Percentiles rank a stretch among this genome's conserved stretches.
Conservation (phyloP, 352 stramenopile species). For the Pythium periplocum region DNA sequence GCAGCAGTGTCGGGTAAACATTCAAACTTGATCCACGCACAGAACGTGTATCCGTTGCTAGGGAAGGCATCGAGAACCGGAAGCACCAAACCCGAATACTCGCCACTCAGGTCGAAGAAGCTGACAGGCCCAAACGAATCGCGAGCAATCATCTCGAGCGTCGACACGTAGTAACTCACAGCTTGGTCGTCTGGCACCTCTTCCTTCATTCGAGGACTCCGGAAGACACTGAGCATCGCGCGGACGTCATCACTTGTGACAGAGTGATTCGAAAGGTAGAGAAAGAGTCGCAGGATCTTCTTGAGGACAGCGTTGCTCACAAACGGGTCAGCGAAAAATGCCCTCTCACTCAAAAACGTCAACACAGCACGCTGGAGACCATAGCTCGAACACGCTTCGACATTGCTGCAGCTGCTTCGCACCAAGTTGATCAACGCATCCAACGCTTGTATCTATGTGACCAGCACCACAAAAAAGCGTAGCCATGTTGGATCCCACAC, state of each 20-base stretch:
- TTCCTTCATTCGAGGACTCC: constrained; percentile 57
- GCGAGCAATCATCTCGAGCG: constrained; percentile 81
- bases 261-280: constrained; percentile 77
- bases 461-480: too few relatives aligned
- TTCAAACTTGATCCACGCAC: constrained; percentile 84
- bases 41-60: constrained; percentile 81
- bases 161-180: constrained; percentile 75
- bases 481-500: too few relatives aligned
- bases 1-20: constrained; percentile 58
- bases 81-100: constrained; percentile 68
- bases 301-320: constrained; percentile 62
- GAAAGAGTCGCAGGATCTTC: constrained; percentile 68
- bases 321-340: constrained; percentile 54
- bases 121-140: constrained; percentile 75
- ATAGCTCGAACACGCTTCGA: constrained; percentile 65
- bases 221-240: constrained; percentile 77
- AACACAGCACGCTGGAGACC: constrained; percentile 73
- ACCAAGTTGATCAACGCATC: constrained; percentile 77
- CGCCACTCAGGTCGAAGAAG: constrained; percentile 81
- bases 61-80: constrained; percentile 69
- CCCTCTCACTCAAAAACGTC: constrained; percentile 60
- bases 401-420: constrained; percentile 67
- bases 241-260: constrained; percentile 76
- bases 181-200: constrained; percentile 63
- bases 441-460: constrained; percentile 38